Percentiles rank a stretch among this genome's conserved stretches.
phyloP scores from a whole-genome alignment of 371 early-diverging fungal species.

The Mucor indicus region DNA sequence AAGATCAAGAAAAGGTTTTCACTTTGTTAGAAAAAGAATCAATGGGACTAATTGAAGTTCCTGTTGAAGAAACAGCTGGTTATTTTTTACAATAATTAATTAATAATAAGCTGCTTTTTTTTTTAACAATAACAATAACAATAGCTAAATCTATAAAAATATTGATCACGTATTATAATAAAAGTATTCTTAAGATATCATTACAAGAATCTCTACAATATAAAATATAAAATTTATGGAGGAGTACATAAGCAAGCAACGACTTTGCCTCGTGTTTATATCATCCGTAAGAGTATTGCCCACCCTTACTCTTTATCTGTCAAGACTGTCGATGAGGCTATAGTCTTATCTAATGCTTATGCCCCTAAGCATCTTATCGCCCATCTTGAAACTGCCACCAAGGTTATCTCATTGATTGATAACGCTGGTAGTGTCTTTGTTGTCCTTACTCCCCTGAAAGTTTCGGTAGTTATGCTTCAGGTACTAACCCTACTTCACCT shows the following conservation, averaged over 20 bases:
- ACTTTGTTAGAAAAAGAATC: conserved; percentile 5
- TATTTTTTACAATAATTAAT: conserved; percentile 9
- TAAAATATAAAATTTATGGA: conserved; percentile 9
- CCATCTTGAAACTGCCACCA: conserved; percentile 74
- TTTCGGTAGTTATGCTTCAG: conserved; percentile 97
- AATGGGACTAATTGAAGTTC: conserved; percentile 6
- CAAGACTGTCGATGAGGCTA: conserved; percentile 67
- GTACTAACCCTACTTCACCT: conserved; percentile 97
- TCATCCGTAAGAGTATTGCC: conserved; percentile 81
- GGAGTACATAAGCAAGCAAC: conserved; percentile 73
- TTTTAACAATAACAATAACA: conserved; percentile 4
- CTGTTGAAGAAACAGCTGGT: conserved; percentile 7
- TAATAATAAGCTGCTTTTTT: conserved; percentile 4
- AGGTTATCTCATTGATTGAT: conserved; percentile 56
- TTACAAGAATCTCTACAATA: conserved; percentile 5
- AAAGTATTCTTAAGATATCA: conserved; percentile 4
- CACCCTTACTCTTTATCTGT: conserved; percentile 75
- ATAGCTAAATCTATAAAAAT: conserved; percentile 5
- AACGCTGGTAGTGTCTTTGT: conserved; percentile 96
- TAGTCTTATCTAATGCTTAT: conserved; percentile 87
- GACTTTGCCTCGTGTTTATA: conserved; percentile 80
- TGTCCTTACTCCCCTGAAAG: conserved; percentile 90
- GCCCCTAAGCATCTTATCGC: conserved; percentile 96
- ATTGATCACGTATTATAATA: conserved; percentile 7
- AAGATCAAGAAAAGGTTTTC: conserved; percentile 9